Percentiles rank a stretch among this genome's conserved stretches.
phyloP scores from a whole-genome alignment of 192 early-diverging fungal species.

The Glomus cerebriforme region DNA sequence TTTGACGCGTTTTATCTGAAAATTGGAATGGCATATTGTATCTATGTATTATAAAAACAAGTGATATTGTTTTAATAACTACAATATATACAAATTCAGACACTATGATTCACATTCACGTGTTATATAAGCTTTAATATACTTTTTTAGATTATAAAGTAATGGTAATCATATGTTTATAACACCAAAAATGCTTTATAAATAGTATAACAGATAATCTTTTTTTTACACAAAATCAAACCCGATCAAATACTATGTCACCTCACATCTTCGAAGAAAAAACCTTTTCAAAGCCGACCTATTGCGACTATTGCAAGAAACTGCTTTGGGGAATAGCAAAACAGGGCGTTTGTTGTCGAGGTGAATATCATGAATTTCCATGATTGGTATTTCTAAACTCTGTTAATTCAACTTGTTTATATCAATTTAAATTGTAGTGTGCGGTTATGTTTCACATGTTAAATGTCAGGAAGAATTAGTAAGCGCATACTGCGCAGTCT shows the following conservation, averaged over 20 bases:
- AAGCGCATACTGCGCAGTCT: conserved; percentile 23
- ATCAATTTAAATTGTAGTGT: conserved; percentile 30
- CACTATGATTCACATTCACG: too few relatives aligned
- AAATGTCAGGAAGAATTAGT: conserved; percentile 43
- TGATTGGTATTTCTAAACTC: too few relatives aligned
- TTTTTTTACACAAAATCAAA: too few relatives aligned
- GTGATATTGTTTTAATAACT: too few relatives aligned
- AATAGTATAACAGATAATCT: too few relatives aligned
- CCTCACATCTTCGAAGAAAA: conserved; percentile 59
- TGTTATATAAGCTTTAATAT: too few relatives aligned
- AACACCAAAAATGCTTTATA: too few relatives aligned
- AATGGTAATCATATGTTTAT: too few relatives aligned
- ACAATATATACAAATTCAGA: too few relatives aligned
- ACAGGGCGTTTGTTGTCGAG: conserved; percentile 66
- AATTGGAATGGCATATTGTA: background rate
- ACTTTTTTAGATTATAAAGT: too few relatives aligned
- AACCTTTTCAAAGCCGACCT: conserved; percentile 63
- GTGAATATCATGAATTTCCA: conserved; percentile 30
- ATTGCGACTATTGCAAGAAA: conserved; percentile 68
- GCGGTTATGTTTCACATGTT: conserved; percentile 51
- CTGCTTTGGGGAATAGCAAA: conserved; percentile 73
- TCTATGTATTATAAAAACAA: background rate
- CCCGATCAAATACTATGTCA: background rate
- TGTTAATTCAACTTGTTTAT: background rate
- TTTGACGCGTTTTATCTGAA: background rate